Evolutionary conservation across 768 basidiomycete species (phyloP).

Genomic region (Strobilomyces echinocephalus): DNA sequence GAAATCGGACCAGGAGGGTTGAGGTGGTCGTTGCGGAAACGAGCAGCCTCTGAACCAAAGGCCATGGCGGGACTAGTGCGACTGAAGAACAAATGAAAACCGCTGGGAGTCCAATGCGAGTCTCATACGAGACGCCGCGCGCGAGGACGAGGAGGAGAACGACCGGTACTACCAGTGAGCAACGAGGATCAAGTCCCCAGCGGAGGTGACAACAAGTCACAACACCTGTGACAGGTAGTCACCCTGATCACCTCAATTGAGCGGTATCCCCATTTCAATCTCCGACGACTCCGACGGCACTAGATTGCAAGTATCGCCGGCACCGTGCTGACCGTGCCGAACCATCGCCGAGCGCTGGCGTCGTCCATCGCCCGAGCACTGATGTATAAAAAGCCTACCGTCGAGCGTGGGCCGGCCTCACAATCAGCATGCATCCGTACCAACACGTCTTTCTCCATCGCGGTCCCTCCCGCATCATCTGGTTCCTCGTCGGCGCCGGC

Average conservation of each 20-base stretch:
- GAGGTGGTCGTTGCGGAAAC: conserved; percentile 26
- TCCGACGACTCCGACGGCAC: conserved; percentile 18
- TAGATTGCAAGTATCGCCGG: conserved; percentile 8
- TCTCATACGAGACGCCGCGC: neutral
- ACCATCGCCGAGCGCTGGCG: conserved; percentile 24
- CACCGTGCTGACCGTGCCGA: conserved; percentile 7
- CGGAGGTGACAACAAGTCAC: conserved; percentile 24
- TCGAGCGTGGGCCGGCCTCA: neutral
- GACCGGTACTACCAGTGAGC: neutral
- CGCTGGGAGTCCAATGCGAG: neutral
- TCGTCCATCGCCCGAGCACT: conserved; percentile 4
- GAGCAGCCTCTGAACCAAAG: conserved; percentile 28
- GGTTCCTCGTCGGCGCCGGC: conserved; percentile 62
- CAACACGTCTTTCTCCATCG: conserved; percentile 24
- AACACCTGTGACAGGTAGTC: conserved; percentile 6
- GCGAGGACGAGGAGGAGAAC: neutral
- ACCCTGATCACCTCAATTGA: conserved; percentile 10
- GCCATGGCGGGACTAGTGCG: conserved; percentile 15
- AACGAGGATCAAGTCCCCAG: conserved; percentile 18
- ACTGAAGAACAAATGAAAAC: neutral
- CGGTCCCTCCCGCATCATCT: conserved; percentile 57
- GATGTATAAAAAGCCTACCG: conserved; percentile 11
- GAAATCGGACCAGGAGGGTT: conserved; percentile 27
- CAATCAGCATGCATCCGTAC: conserved; percentile 21
- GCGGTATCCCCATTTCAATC: neutral